Evolutionary conservation across 768 basidiomycete species (phyloP).

Genomic region (Harrya chromipes): DNA sequence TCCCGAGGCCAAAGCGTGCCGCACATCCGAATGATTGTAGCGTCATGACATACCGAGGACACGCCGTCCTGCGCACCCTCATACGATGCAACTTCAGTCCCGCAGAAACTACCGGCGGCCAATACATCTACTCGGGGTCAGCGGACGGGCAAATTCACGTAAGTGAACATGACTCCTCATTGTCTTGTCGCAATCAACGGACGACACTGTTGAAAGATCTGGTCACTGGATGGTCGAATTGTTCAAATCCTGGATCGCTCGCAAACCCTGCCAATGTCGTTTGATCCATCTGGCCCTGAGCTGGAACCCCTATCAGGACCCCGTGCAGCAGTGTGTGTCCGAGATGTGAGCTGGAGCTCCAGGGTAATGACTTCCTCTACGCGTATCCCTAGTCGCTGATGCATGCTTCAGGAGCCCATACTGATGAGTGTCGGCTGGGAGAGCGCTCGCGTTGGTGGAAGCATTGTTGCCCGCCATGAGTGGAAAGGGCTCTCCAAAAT

Average conservation of each 20-base stretch:
- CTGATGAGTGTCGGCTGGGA: constrained; percentile 94
- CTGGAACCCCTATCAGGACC: constrained; percentile 28
- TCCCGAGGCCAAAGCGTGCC: constrained; percentile 55
- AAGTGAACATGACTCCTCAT: constrained; percentile 20
- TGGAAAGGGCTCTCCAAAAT: constrained; percentile 91
- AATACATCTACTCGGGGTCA: constrained; percentile 94
- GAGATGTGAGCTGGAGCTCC: constrained; percentile 96
- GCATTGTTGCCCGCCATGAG: constrained; percentile 87
- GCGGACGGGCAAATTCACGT: constrained; percentile 85
- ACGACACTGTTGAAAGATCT: constrained; percentile 56
- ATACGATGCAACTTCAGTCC: constrained; percentile 98
- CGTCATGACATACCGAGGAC: constrained; percentile 94
- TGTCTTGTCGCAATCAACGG: constrained; percentile 1
- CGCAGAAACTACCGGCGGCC: constrained; percentile 82
- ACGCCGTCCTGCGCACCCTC: constrained; percentile 84
- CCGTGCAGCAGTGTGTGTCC: constrained; percentile 56
- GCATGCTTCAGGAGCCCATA: constrained; percentile 63
- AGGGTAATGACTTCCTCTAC: constrained; percentile 42
- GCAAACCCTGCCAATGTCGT: constrained; percentile 63
- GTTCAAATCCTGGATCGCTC: constrained; percentile 84
- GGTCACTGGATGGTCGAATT: constrained; percentile 87
- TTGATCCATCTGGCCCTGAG: constrained; percentile 69
- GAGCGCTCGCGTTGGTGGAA: constrained; percentile 50
- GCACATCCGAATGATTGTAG: constrained; percentile 89
- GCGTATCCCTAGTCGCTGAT: constrained; percentile 3